Conservation (phyloP, 2,329 filamentous ascomycete species). For the Graphilbum sp. region DNA sequence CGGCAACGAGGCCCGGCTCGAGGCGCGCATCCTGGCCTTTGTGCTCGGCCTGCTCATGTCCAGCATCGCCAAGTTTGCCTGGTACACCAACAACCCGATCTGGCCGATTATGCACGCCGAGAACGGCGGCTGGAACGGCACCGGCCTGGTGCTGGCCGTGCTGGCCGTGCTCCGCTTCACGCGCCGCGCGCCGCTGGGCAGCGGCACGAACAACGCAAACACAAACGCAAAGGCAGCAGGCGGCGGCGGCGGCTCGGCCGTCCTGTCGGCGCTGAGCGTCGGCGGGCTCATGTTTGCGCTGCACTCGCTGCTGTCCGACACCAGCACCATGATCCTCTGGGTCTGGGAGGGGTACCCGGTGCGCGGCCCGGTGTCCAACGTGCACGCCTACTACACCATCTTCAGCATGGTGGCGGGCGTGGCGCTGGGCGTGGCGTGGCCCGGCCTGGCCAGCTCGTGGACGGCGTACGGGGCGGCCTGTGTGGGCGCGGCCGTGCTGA, state of each 20-base stretch:
- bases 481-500: slow-evolving; percentile 63
- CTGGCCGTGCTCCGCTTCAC: slow-evolving; percentile 64
- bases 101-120: slow-evolving; percentile 86
- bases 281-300: slow-evolving; percentile 76
- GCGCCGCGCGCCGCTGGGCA: slow-evolving; percentile 24
- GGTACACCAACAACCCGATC: slow-evolving; percentile 86
- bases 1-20: slow-evolving; percentile 55
- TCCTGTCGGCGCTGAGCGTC: slow-evolving; percentile 58
- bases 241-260: neutral
- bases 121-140: slow-evolving; percentile 87
- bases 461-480: slow-evolving; percentile 62
- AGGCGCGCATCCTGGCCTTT: slow-evolving; percentile 69
- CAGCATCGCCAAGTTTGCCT: slow-evolving; percentile 80
- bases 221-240: too few relatives aligned
- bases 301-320: slow-evolving; percentile 87
- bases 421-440: slow-evolving; percentile 56
- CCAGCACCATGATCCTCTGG: slow-evolving; percentile 98
- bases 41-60: slow-evolving; percentile 69
- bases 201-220: neutral
- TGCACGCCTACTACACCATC: slow-evolving; percentile 80
- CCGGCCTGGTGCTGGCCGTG: slow-evolving; percentile 59
- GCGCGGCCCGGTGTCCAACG: slow-evolving; percentile 69
- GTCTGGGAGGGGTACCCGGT: slow-evolving; percentile 94
- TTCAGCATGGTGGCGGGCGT: slow-evolving; percentile 75
- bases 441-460: slow-evolving; percentile 60